A percentile compares a stretch with the other conserved stretches of the same genome.
phyloP scores from a whole-genome alignment of 1,284 basidiomycete genomes.

The Ceratobasidium sp. region DNA sequence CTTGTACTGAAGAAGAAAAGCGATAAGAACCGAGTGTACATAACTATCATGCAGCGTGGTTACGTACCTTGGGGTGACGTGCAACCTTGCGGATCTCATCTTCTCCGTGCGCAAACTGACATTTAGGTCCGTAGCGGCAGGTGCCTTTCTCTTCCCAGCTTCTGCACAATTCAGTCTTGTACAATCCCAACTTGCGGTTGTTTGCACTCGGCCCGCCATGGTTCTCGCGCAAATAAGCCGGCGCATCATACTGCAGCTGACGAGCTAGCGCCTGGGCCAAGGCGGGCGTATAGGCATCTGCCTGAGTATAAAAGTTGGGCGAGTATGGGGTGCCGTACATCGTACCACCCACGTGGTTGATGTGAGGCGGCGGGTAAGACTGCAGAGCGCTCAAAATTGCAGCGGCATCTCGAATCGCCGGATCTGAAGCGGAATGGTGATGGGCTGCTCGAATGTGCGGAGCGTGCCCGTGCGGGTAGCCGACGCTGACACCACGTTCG shows the following conservation, averaged over 20 bases:
- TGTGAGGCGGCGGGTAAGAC: constrained; percentile 26
- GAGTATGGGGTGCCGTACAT: constrained; percentile 37
- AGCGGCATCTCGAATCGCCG: constrained; percentile 70
- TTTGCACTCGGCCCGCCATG: constrained; percentile 76
- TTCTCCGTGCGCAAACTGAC: constrained; percentile 90
- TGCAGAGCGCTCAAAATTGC: constrained; percentile 36
- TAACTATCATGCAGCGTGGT: background rate
- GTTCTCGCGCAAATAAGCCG: constrained; percentile 28
- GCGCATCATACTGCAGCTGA: constrained; percentile 36
- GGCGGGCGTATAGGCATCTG: constrained; percentile 66
- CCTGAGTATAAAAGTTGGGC: constrained; percentile 68
- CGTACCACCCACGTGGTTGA: constrained; percentile 14
- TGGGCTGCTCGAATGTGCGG: constrained; percentile 52
- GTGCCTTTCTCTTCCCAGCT: constrained; percentile 92
- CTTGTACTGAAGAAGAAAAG: constrained; percentile 69
- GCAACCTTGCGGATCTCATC: constrained; percentile 81
- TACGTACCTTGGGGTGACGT: constrained; percentile 82
- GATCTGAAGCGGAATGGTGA: constrained; percentile 81
- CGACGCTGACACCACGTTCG: constrained; percentile 32
- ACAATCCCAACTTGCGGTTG: constrained; percentile 85
- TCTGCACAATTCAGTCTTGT: constrained; percentile 91
- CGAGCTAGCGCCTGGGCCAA: constrained; percentile 53
- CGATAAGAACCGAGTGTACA: constrained; percentile 25
- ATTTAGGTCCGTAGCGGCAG: constrained; percentile 87
- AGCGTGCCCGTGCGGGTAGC: constrained; percentile 22